A percentile compares a stretch with the other conserved stretches of the same genome.
Evolutionary conservation across 1,284 basidiomycete species (phyloP).

Genomic region (Tilletia indica): DNA sequence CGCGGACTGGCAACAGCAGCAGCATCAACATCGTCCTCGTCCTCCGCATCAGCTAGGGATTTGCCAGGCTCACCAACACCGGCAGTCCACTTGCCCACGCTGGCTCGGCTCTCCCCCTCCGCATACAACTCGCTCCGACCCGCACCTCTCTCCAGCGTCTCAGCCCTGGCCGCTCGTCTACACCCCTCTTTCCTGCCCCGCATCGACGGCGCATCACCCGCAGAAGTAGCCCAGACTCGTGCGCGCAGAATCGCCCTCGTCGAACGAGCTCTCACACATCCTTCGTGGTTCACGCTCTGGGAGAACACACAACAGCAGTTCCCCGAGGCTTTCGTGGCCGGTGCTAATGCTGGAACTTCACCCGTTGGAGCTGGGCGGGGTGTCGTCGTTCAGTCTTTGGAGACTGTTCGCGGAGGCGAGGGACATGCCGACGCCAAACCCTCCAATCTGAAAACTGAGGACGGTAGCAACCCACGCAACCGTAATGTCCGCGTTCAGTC

Average conservation of each 20-base stretch:
- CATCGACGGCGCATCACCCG: background rate
- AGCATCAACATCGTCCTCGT: conserved; percentile 22
- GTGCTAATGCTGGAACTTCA: background rate
- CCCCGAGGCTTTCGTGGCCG: conserved; percentile 3
- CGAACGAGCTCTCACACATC: conserved; percentile 48
- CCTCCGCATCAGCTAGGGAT: background rate
- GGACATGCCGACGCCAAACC: conserved; percentile 17
- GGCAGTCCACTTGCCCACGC: conserved; percentile 35
- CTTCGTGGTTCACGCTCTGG: conserved; percentile 31
- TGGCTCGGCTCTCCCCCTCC: conserved; percentile 44
- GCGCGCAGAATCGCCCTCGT: conserved; percentile 39
- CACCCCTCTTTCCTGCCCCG: conserved; percentile 31
- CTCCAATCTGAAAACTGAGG: conserved; percentile 16
- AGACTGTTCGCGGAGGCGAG: conserved; percentile 4
- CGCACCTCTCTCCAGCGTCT: conserved; percentile 38
- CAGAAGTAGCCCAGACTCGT: conserved; percentile 23
- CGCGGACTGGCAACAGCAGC: conserved; percentile 22
- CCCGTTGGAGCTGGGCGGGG: conserved; percentile 12
- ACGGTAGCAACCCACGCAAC: background rate
- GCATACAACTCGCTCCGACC: conserved; percentile 47
- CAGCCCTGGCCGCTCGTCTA: conserved; percentile 43
- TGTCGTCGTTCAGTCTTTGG: conserved; percentile 6
- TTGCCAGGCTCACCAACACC: conserved; percentile 29
- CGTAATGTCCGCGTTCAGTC: background rate
- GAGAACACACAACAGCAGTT: background rate